Evolutionary conservation across 306 rosid genomes (phyloP).

Genomic region (Cucurbita argyrosperma): DNA sequence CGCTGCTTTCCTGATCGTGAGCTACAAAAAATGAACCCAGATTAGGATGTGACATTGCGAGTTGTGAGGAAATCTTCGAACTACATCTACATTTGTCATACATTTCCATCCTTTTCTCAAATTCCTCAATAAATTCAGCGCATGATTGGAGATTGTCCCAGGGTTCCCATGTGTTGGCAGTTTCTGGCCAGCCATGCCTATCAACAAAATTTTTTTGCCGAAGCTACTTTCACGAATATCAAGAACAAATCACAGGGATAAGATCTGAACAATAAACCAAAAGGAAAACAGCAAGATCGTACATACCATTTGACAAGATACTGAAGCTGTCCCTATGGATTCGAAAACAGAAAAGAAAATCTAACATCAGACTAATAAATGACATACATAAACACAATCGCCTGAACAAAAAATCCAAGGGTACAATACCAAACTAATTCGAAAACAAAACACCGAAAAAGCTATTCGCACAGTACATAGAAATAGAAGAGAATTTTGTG

Average conservation of each 20-base stretch:
- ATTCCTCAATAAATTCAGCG: conserved; percentile 65
- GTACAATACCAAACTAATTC: neutral
- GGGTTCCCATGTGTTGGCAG: conserved; percentile 94
- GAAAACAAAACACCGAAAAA: neutral
- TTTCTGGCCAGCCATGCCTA: conserved; percentile 91
- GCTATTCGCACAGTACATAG: neutral
- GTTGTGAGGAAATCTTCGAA: neutral
- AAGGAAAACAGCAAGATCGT: neutral
- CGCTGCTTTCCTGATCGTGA: conserved; percentile 40
- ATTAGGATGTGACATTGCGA: neutral
- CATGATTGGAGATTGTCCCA: conserved; percentile 62
- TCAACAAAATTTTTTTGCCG: neutral
- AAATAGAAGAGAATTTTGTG: neutral
- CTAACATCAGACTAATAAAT: conserved; percentile 6
- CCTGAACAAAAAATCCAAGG: neutral
- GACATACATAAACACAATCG: neutral
- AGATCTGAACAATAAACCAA: neutral
- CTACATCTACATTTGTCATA: neutral
- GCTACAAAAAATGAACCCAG: conserved; percentile 16
- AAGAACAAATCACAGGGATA: neutral
- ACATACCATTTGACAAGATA: conserved; percentile 86
- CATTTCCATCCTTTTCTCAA: conserved; percentile 45
- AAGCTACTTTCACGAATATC: neutral
- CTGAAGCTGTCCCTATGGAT: conserved; percentile 58
- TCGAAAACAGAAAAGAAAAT: neutral